phyloP scores from a whole-genome alignment of 306 rosid species.

The Crataegus laevigata region DNA sequence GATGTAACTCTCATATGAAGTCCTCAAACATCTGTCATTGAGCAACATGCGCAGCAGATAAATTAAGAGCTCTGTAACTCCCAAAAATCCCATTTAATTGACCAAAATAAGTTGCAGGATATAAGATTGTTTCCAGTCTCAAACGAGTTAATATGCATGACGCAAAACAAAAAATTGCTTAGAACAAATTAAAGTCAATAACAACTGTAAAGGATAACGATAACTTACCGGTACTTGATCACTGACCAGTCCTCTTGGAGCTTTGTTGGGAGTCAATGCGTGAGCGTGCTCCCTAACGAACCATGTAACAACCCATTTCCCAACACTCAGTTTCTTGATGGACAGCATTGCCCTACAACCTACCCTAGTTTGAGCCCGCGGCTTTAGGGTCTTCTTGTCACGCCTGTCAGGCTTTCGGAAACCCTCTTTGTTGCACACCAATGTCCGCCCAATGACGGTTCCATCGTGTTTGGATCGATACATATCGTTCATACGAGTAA shows the following conservation, averaged over 20 bases:
- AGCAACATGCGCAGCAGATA: not conserved
- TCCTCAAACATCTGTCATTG: not conserved
- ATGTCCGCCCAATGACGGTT: conserved; percentile 17
- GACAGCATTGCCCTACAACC: conserved; percentile 36
- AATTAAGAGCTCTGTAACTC: not conserved
- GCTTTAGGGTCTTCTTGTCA: conserved; percentile 20
- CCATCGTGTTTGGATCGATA: conserved; percentile 29
- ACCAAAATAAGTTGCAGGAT: not conserved
- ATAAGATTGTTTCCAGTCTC: not conserved
- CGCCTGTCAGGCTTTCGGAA: conserved; percentile 23
- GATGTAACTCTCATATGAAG: not conserved
- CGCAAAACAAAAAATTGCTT: not conserved
- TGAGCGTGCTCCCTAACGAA: conserved; percentile 33
- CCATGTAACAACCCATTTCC: conserved; percentile 28
- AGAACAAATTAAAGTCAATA: not conserved
- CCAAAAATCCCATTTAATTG: not conserved
- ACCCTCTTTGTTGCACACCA: conserved; percentile 43
- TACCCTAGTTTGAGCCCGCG: conserved; percentile 22
- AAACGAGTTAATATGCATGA: not conserved
- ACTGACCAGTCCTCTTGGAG: not conserved
- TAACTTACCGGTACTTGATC: conserved; percentile 22
- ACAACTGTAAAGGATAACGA: not conserved
- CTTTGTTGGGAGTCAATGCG: conserved; percentile 8
- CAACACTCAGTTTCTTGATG: conserved; percentile 13
- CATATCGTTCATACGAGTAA: conserved; percentile 22